Percentiles rank a stretch among this genome's conserved stretches.
phyloP scores from a whole-genome alignment of 2,329 filamentous ascomycete species.

The Thermomyces lanuginosus region DNA sequence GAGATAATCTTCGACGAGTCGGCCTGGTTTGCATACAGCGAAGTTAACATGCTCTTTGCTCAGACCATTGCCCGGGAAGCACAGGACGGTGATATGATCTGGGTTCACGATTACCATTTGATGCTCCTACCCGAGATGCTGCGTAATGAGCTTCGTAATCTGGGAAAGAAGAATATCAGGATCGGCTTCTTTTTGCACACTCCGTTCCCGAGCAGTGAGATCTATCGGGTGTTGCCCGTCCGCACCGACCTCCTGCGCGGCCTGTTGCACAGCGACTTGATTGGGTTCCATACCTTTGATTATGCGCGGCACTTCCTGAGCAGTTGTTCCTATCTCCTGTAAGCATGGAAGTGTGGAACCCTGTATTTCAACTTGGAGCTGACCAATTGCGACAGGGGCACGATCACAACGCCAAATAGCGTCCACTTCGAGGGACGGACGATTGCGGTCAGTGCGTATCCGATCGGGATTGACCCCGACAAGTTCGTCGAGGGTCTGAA shows the following conservation, averaged over 20 bases:
- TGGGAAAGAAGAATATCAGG: slow-evolving; percentile 73
- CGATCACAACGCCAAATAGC: slow-evolving; percentile 70
- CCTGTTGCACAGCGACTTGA: slow-evolving; percentile 80
- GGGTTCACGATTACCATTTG: slow-evolving; percentile 97
- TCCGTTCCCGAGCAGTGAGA: slow-evolving; percentile 90
- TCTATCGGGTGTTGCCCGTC: slow-evolving; percentile 88
- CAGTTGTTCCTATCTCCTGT: slow-evolving; percentile 87
- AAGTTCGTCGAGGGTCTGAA: slow-evolving; percentile 84
- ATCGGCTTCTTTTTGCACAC: slow-evolving; percentile 98
- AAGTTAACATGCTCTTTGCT: slow-evolving; percentile 85
- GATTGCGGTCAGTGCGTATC: slow-evolving; percentile 85
- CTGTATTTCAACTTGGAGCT: not conserved
- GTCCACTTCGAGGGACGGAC: slow-evolving; percentile 81
- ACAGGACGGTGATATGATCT: slow-evolving; percentile 83
- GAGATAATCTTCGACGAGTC: slow-evolving; percentile 97
- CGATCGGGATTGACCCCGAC: slow-evolving; percentile 93
- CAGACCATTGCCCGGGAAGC: slow-evolving; percentile 75
- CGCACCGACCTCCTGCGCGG: slow-evolving; percentile 75
- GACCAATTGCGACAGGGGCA: slow-evolving; percentile 19
- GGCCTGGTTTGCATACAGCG: slow-evolving; percentile 81
- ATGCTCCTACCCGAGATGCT: slow-evolving; percentile 96
- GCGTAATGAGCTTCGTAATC: slow-evolving; percentile 64
- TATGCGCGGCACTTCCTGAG: slow-evolving; percentile 97
- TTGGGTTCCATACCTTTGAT: slow-evolving; percentile 97
- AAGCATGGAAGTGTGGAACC: slow-evolving; percentile 19